phyloP scores from a whole-genome alignment of 2,329 filamentous ascomycete species.

The Aspergillus hortae region DNA sequence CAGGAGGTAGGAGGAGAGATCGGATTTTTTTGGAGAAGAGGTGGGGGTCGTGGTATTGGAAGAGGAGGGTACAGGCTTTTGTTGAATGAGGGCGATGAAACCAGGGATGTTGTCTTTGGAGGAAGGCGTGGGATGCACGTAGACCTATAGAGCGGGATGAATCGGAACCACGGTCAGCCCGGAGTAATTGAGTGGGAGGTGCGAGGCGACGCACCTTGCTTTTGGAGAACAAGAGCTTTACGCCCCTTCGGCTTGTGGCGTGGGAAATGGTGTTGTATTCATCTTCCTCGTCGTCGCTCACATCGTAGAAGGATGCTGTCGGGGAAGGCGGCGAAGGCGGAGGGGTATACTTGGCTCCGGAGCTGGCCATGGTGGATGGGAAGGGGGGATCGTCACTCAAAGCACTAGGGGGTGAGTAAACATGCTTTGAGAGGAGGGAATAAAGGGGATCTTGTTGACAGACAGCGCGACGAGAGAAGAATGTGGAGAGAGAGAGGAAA shows the following conservation, averaged over 20 bases:
- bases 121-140: constrained; percentile 89
- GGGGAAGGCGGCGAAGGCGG: constrained; percentile 61
- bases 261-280: constrained; percentile 93
- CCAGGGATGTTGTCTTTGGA: constrained; percentile 94
- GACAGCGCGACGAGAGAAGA: not conserved
- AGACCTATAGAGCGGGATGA: constrained; percentile 60
- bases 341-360: constrained; percentile 33
- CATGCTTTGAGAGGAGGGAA: not conserved
- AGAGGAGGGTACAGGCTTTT: constrained; percentile 57
- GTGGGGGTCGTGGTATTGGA: constrained; percentile 36
- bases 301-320: constrained; percentile 83
- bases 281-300: constrained; percentile 94
- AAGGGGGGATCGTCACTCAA: not conserved
- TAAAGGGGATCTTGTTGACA: constrained; percentile 1
- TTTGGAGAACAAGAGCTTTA: constrained; percentile 92
- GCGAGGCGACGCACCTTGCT: constrained; percentile 67
- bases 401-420: constrained; percentile 2
- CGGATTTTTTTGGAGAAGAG: constrained; percentile 41
- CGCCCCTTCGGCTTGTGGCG: constrained; percentile 70
- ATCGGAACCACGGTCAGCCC: constrained; percentile 3
- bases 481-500: not conserved
- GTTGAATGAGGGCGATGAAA: constrained; percentile 88
- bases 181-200: not conserved
- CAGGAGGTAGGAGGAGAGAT: constrained; percentile 72
- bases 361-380: constrained; percentile 26